Percentiles rank a stretch among this genome's conserved stretches.
phyloP scores from a whole-genome alignment of 306 rosid genomes.

The Cyclanthera cordifolia region DNA sequence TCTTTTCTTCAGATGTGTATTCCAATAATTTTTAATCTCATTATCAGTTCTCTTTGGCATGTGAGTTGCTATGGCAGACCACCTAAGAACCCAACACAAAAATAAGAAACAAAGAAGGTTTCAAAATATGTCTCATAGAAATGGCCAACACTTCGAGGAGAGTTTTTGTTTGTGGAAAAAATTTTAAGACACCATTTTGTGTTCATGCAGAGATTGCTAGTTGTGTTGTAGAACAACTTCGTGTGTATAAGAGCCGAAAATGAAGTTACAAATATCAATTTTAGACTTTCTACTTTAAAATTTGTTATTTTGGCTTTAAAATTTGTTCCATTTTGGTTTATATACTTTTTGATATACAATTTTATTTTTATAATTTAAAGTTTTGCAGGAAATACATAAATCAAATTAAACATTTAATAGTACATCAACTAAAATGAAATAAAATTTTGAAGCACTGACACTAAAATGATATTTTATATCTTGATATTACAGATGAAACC shows the following conservation, averaged over 20 bases:
- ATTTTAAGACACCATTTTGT: background rate
- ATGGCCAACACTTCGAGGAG: slow-evolving; percentile 10
- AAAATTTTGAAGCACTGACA: too few species aligned
- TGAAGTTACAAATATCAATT: too few species aligned
- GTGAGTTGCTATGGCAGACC: slow-evolving; percentile 99
- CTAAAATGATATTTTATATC: too few species aligned
- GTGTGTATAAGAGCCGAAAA: too few species aligned
- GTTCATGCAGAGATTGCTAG: background rate
- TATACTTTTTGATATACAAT: too few species aligned
- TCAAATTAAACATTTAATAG: too few species aligned
- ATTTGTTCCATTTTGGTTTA: too few species aligned
- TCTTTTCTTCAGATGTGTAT: slow-evolving; percentile 88
- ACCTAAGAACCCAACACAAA: slow-evolving; percentile 37
- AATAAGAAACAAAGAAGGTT: slow-evolving; percentile 11
- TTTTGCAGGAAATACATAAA: too few species aligned
- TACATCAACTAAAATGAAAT: too few species aligned
- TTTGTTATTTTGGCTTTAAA: too few species aligned
- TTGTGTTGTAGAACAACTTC: background rate
- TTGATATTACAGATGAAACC: background rate
- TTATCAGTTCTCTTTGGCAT: slow-evolving; percentile 90
- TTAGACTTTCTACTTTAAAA: too few species aligned
- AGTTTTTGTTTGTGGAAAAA: background rate
- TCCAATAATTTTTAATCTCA: slow-evolving; percentile 96
- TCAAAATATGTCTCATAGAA: slow-evolving; percentile 23
- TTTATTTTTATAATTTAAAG: too few species aligned